Evolutionary conservation across 2,329 filamentous ascomycete genomes (phyloP).

Genomic region (Lomentospora prolificans): DNA sequence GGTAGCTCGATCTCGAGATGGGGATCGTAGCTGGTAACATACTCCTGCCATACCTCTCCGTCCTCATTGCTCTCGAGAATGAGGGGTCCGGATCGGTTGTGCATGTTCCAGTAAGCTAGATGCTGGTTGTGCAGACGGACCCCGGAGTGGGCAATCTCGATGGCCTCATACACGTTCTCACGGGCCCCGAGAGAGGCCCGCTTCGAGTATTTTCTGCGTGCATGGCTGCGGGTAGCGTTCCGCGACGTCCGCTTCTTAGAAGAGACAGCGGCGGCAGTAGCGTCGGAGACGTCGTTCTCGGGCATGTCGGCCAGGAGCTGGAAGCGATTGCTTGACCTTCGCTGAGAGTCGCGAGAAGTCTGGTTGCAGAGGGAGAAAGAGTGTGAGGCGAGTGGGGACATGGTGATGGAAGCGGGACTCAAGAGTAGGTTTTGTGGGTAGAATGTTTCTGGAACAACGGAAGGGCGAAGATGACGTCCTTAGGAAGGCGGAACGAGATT

Average conservation of each 20-base stretch:
- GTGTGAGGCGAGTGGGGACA: neutral
- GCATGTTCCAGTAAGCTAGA: neutral
- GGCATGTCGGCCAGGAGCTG: slow-evolving; percentile 5
- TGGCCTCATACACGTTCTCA: neutral
- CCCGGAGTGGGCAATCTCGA: slow-evolving; percentile 4
- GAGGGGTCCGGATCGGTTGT: neutral
- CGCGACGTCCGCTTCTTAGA: neutral
- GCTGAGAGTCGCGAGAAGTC: neutral
- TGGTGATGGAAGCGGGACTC: neutral
- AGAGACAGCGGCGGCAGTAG: neutral
- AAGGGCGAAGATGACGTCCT: neutral
- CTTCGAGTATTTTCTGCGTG: slow-evolving; percentile 1
- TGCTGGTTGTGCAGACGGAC: neutral
- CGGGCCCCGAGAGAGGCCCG: neutral
- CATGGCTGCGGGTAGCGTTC: neutral
- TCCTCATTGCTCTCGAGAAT: neutral
- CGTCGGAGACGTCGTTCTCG: neutral
- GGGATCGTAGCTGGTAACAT: slow-evolving; percentile 1
- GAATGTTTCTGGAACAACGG: neutral
- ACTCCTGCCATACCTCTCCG: neutral
- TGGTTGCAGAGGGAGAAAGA: neutral
- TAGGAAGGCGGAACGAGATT: neutral
- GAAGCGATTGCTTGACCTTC: slow-evolving; percentile 1
- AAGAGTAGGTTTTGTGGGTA: neutral
- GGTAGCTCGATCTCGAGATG: neutral